These are phyloP conservation scores for Vanilla planifolia DNA, from an alignment of 106 monocot species.

Conservation along the genomic window DNA sequence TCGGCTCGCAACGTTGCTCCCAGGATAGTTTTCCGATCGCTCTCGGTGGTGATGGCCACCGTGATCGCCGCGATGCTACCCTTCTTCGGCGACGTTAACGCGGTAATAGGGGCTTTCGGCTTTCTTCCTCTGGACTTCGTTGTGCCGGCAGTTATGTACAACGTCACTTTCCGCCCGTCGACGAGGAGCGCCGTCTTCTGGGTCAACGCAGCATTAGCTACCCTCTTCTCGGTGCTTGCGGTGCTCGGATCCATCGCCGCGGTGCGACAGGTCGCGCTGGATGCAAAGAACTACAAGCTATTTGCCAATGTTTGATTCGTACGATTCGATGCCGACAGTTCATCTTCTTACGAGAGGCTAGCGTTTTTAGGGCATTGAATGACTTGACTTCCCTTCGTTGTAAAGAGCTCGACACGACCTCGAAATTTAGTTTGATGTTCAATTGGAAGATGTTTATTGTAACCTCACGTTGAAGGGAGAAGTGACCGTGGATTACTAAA, in stretches of 20 bases:
- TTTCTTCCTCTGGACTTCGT: constrained; percentile 89
- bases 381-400: no score
- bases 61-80: constrained; percentile 83
- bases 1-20: constrained; percentile 68
- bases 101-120: constrained; percentile 76
- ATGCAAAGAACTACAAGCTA: constrained; percentile 19
- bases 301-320: constrained; percentile 29
- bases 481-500: no score
- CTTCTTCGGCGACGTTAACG: constrained; percentile 92
- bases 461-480: no score
- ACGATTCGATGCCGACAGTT: no score
- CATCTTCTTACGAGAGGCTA: no score
- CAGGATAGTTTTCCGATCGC: constrained; percentile 52
- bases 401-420: no score
- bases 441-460: no score
- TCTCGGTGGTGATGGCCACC: constrained; percentile 48
- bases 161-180: constrained; percentile 69
- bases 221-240: constrained; percentile 45
- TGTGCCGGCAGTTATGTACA: constrained; percentile 67
- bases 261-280: constrained; percentile 20
- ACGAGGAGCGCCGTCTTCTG: constrained; percentile 51
- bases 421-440: no score
- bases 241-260: constrained; percentile 40
- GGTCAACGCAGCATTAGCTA: constrained; percentile 49
- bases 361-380: no score